Evolutionary conservation across 768 basidiomycete genomes (phyloP).

Genomic region (Mycena belliarum): DNA sequence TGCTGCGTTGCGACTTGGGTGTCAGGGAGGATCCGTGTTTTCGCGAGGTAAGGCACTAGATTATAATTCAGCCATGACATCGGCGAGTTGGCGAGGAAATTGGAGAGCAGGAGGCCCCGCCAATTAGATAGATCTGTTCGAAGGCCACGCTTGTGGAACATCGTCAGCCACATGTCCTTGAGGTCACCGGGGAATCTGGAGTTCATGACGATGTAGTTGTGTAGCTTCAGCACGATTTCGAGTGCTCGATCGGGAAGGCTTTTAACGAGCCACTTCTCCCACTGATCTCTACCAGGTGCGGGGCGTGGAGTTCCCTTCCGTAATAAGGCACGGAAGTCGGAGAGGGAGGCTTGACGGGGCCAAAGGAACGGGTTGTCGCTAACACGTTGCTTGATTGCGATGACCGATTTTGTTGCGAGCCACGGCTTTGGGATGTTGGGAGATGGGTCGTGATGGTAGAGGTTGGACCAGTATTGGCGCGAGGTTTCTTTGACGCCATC

Average conservation of each 20-base stretch:
- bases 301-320: background rate
- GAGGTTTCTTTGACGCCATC: background rate
- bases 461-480: background rate
- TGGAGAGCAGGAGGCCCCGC: conserved; percentile 25
- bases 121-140: conserved; percentile 2
- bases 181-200: conserved; percentile 28
- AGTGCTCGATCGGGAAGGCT: background rate
- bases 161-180: conserved; percentile 26
- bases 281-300: background rate
- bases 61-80: conserved; percentile 23
- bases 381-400: background rate
- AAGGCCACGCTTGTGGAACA: conserved; percentile 28
- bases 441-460: background rate
- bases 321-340: background rate
- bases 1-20: conserved; percentile 31
- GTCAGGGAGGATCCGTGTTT: conserved; percentile 23
- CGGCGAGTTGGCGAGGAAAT: conserved; percentile 26
- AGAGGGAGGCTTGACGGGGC: background rate
- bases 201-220: conserved; percentile 28
- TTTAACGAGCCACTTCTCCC: conserved; percentile 4
- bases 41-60: conserved; percentile 25
- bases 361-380: background rate
- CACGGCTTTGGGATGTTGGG: background rate
- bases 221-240: conserved; percentile 24
- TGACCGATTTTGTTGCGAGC: background rate